Percentiles rank a stretch among this genome's conserved stretches.
These are phyloP conservation scores for Polygonum maritimum DNA, from an alignment of 148 eudicot genomes.

Conservation along the genomic window DNA sequence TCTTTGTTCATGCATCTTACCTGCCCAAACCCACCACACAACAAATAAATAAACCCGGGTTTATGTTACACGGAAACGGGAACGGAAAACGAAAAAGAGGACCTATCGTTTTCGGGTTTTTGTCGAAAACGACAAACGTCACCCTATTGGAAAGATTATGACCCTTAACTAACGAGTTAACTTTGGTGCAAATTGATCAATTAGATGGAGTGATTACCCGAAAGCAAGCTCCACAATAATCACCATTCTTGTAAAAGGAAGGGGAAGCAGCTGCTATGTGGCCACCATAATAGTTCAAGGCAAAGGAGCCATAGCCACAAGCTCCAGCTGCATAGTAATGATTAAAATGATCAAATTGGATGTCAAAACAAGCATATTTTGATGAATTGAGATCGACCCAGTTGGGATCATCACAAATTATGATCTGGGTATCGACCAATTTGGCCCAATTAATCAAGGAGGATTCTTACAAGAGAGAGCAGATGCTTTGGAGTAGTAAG, in stretches of 20 bases:
- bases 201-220: constrained; percentile 23
- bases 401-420: not conserved
- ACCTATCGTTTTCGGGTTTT: too few relatives aligned
- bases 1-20: constrained; percentile 48
- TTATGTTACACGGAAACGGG: not conserved
- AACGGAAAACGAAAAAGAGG: too few relatives aligned
- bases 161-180: not conserved
- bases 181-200: not conserved
- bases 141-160: too few relatives aligned
- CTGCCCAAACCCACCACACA: constrained; percentile 22
- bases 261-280: constrained; percentile 65
- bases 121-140: too few relatives aligned
- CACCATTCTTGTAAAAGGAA: constrained; percentile 51
- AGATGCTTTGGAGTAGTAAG: constrained; percentile 28
- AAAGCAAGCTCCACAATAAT: constrained; percentile 89
- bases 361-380: constrained; percentile 7
- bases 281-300: constrained; percentile 42
- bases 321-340: constrained; percentile 41
- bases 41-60: not conserved
- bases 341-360: constrained; percentile 12
- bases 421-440: not conserved
- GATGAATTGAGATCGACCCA: constrained; percentile 2
- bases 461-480: constrained; percentile 25
- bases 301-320: constrained; percentile 74
- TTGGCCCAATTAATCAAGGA: not conserved